phyloP scores from a whole-genome alignment of 2,329 filamentous ascomycete species.

The Elsinoe necatrix region DNA sequence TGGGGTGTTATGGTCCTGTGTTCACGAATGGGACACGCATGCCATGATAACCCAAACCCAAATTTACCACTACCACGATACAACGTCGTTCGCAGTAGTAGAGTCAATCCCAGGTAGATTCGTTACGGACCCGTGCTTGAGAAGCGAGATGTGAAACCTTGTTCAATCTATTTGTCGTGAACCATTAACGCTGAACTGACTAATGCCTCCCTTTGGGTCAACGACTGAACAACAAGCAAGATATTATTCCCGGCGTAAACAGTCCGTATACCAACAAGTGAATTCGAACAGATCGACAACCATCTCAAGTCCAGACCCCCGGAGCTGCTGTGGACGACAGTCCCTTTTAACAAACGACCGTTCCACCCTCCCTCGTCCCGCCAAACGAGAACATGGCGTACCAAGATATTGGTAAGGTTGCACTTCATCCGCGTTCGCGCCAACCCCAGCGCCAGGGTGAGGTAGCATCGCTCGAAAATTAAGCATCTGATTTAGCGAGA shows the following conservation, averaged over 20 bases:
- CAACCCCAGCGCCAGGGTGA: neutral
- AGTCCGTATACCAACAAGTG: neutral
- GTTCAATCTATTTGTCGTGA: neutral
- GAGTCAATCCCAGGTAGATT: neutral
- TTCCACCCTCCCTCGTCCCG: neutral
- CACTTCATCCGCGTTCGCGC: neutral
- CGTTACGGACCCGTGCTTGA: neutral
- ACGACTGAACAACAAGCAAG: neutral
- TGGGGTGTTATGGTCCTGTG: too few relatives aligned
- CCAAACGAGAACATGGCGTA: neutral
- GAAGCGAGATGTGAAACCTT: constrained; percentile 3
- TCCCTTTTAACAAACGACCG: neutral
- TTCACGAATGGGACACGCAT: too few relatives aligned
- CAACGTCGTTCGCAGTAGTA: neutral
- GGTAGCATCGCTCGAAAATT: neutral
- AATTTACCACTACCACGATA: neutral
- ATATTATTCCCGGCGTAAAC: neutral
- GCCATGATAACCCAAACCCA: too few relatives aligned
- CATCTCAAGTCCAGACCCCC: neutral
- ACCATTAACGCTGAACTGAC: neutral
- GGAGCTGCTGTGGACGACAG: neutral
- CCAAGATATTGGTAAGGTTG: neutral
- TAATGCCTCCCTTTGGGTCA: too few relatives aligned
- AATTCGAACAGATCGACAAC: neutral
- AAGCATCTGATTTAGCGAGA: neutral